Base-by-base conservation (phyloP, 345 rosid genomes). In the Lumnitzera littorea region DNA sequence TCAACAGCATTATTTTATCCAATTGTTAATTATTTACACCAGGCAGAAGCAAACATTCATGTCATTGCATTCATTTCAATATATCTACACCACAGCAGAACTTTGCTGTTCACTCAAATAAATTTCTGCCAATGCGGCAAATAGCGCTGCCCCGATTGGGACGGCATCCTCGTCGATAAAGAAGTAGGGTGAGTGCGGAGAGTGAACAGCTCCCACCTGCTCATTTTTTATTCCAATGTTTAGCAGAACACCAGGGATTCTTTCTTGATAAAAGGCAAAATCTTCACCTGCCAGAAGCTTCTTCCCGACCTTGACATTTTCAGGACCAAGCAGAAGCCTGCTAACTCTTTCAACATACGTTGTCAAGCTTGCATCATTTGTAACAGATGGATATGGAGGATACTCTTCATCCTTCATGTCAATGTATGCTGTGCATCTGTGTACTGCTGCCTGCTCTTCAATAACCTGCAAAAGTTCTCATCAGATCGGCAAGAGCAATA, bases 271-370 rank as follows among this genome's bases (percentile, higher is more conserved):
- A 72, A 89, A 87, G 48, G 92, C 78, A 58, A 92, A 92, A 70
- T 89, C 96, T 75, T 89, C 96, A 3, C 96, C 96, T 0, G 85
- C 96, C 91, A 89, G 80, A 41, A 81, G 59, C 66, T 77, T 89
- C 12, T 52, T 9, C 24, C 68, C 78, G 17, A 24, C 67, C 70
- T 56, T 69, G 8, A 82, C 80, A 36, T 81, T 84, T 72, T 81
- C 80, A 0, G 82, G 73, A 57, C 95, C 96, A 51, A 89, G 72
- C 74, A 87, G 63, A 61, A 68, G 77, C 54, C 63, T 63, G 29
- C 81, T 78, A 16, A 87, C 84, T 52, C 67, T 82, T 59, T 78
- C 71, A 5, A 80, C 83, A 25, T 74, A 85, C 13, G 50, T 54
- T 62, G 82, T 76, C 75, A 92, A 70, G 52, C 20, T 77, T 51